A percentile compares a stretch with the other conserved stretches of the same genome.
phyloP scores from a whole-genome alignment of 257 asterid genomes.

The Solanum piurae region DNA sequence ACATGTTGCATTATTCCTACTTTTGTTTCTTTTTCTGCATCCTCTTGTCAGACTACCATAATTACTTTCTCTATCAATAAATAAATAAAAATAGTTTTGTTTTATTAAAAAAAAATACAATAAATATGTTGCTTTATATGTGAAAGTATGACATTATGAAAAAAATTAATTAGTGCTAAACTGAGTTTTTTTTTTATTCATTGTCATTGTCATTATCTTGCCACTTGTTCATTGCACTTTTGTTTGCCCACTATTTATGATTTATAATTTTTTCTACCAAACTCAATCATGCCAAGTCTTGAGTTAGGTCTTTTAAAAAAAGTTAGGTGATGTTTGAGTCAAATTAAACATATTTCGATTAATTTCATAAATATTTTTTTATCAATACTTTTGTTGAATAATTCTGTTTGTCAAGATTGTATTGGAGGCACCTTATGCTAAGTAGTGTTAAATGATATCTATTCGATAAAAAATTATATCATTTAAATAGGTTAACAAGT shows the following conservation, averaged over 20 bases:
- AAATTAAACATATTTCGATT: not conserved
- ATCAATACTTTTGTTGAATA: rapidly evolving
- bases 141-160: not conserved
- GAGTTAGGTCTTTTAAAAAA: not conserved
- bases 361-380: not conserved
- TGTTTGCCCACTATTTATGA: not conserved
- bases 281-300: not conserved
- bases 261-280: not conserved
- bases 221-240: not conserved
- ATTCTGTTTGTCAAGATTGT: not conserved
- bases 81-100: not conserved
- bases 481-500: not conserved
- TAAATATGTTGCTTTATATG: not conserved
- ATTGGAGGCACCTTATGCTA: not conserved
- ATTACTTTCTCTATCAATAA: not conserved
- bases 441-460: not conserved
- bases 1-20: slow-evolving; percentile 15
- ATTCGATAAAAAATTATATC: not conserved
- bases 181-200: not conserved
- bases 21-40: slow-evolving; percentile 6
- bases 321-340: not conserved
- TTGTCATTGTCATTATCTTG: not conserved
- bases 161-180: not conserved
- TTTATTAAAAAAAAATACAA: not conserved
- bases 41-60: not conserved